Evolutionary conservation across 495 filamentous ascomycete genomes (phyloP), one percentile per base, ranked within the genome.

Genomic region (Lasiosphaeria hispida): DNA sequence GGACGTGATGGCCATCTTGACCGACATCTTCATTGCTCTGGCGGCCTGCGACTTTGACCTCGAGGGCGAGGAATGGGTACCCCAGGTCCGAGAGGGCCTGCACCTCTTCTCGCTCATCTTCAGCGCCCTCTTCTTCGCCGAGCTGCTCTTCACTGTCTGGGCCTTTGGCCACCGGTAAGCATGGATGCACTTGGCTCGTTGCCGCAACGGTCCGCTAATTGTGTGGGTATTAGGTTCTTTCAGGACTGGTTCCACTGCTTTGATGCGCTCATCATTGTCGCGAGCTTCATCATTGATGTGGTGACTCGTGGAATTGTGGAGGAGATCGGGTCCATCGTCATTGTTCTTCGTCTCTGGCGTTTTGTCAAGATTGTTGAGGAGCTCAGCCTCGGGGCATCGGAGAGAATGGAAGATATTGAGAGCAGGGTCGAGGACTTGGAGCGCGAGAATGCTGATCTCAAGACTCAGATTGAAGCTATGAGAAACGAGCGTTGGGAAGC

Each of bases 341-440:
- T 89, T 44, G 72, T 86, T 2, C 67, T 89, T 50, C 78, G 86
- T 51, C 72, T 90, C 1, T 87, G 85, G 83, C 78, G 87, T 23
- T 77, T 90, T 36, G 81, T 87, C 62, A 85, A 88, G 72, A 86
- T 87, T 50, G 75, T 85, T 13, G 83, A 88, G 52, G 85, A 87
- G 69, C 70, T 87, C 48, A 78, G 77, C 30, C 75, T 82, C n/a
- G 83, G 79, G 4, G 81, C 79, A 33, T 68, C 77, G 36, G 83
- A 87, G 69, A 72, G 79, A 40, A 60, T 58, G 58, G 60, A 66
- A 42, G 63, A 62, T 37, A 57, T 62, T 5, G 56, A 63, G 47
- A 44, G 6, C 8, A 54, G 48, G 53, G 49, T 66, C 38, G 56
- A 48, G 35, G 48, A 47, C 17, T 39, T 63, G 39, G 61, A 66